Base-by-base conservation (phyloP, 257 asterid genomes). In the Linderniella brevidens region DNA sequence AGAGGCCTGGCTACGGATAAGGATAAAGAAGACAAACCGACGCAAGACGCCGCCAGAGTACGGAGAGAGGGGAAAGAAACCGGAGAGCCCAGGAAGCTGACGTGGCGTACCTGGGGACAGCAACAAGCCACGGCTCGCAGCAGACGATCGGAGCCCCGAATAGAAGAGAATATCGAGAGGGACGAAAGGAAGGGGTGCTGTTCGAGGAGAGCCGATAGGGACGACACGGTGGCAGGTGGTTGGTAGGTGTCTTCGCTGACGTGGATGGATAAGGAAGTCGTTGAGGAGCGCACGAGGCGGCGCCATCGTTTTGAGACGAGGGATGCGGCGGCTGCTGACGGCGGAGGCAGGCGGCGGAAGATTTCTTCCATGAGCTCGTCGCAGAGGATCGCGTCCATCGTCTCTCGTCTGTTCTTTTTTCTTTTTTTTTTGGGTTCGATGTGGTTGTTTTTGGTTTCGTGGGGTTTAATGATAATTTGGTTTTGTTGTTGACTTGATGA, bases 301-400 rank as follows among this genome's bases (percentile, higher is more conserved):
- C 57, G 77, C 84, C 86, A 79, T 56, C 85, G 73, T 55, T 45
- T 71, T 55, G 73, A 77, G 42, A 77, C 94, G 3, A 86, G 75
- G 51, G 92, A 57, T 3, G 69, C 65, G 44, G 86, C 56, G 52
- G 82, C 37, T 53, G 64, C 35, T 0, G 80, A 67, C 9, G 76
- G 57, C 13, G 86, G 86, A 8, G 80, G 93, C 3, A 86, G 64
- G 49, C 78, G 94, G 75, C 51, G 77, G 72, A 86, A 79, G 57
- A 86, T 77, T 69, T 86, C 93, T 61, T 71, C 80, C 41, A 79
- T 57, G 41, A 79, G 82, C 64, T 86, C 94, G 11, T 86, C 97
- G 61, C 92, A 79, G 38, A 86, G 73, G 43, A 79, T 54, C 1
- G 75, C 3, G 43, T 77, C 94, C 93, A 86, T 11, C 35, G 18